Percentiles rank a stretch among this genome's conserved stretches.
Evolutionary conservation across 1,284 basidiomycete species (phyloP).

Genomic region (Pholiota adiposa): DNA sequence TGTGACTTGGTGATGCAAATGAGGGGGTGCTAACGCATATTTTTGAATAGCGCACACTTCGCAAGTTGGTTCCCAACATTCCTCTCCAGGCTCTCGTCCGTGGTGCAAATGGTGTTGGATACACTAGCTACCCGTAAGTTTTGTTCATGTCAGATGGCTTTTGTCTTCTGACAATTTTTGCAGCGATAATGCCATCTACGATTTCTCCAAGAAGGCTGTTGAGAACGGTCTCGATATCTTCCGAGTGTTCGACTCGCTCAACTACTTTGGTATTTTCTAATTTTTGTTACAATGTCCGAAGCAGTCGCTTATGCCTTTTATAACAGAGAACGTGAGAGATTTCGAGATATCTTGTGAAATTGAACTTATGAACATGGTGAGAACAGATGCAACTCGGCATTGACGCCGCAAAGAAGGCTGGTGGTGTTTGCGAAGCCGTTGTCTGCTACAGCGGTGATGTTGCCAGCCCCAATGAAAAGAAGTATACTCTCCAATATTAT

Average conservation of each 20-base stretch:
- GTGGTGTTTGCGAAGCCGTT: constrained; percentile 96
- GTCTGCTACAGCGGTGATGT: constrained; percentile 99
- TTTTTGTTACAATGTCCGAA: constrained; percentile 2
- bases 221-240: constrained; percentile 99
- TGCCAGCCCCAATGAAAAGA: constrained; percentile 93
- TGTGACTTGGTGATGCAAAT: neutral
- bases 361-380: constrained; percentile 11
- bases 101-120: constrained; percentile 99
- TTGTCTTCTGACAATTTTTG: constrained; percentile 2
- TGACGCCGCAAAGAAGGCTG: constrained; percentile 99
- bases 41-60: constrained; percentile 74
- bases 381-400: constrained; percentile 91
- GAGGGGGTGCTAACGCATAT: neutral
- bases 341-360: neutral
- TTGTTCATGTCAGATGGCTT: no score
- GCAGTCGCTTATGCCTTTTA: constrained; percentile 10
- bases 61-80: constrained; percentile 98
- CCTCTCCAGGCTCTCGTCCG: constrained; percentile 98
- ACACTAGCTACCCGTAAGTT: constrained; percentile 95
- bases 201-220: constrained; percentile 97
- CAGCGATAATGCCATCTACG: constrained; percentile 98
- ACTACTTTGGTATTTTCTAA: constrained; percentile 83
- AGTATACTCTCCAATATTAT: constrained; percentile 99
- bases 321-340: constrained; percentile 63
- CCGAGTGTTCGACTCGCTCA: constrained; percentile 99